Conservation (phyloP, 257 asterid genomes). For the Lavandula angustifolia region DNA sequence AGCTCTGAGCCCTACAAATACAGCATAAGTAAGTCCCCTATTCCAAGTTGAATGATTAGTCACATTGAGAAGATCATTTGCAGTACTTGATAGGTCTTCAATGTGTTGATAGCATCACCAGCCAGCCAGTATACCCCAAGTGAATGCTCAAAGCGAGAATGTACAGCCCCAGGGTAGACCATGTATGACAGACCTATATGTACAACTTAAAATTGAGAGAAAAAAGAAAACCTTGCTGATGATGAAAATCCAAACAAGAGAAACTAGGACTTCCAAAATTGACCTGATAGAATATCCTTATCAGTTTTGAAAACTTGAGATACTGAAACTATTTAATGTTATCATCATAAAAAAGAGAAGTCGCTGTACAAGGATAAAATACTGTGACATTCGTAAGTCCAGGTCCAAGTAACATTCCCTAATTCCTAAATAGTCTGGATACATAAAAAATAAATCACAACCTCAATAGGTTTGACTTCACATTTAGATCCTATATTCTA, state of each 20-base stretch:
- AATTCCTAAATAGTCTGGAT: conserved; percentile 9
- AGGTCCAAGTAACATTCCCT: not conserved
- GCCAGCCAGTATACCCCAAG: conserved; percentile 93
- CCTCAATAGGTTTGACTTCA: conserved; percentile 13
- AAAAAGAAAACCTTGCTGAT: conserved; percentile 17
- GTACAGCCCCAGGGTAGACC: conserved; percentile 98
- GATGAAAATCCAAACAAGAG: conserved; percentile 18
- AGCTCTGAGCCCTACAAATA: conserved; percentile 79
- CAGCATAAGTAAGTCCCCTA: conserved; percentile 31
- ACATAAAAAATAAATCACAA: not conserved
- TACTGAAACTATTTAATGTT: not conserved
- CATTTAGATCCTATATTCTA: conserved; percentile 18
- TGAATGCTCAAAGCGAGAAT: conserved; percentile 94
- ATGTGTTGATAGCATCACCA: conserved; percentile 65
- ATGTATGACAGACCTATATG: conserved; percentile 64
- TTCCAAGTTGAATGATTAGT: conserved; percentile 28
- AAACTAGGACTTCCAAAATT: conserved; percentile 21
- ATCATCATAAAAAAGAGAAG: conserved; percentile 7
- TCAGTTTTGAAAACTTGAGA: not conserved
- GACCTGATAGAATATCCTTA: conserved; percentile 20
- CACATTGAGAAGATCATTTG: conserved; percentile 20
- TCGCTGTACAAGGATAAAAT: not conserved
- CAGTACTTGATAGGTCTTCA: conserved; percentile 71
- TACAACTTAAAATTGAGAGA: conserved; percentile 19
- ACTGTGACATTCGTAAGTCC: not conserved